phyloP scores from a whole-genome alignment of 2,329 filamentous ascomycete genomes.

The Cryphonectria radicalis region DNA sequence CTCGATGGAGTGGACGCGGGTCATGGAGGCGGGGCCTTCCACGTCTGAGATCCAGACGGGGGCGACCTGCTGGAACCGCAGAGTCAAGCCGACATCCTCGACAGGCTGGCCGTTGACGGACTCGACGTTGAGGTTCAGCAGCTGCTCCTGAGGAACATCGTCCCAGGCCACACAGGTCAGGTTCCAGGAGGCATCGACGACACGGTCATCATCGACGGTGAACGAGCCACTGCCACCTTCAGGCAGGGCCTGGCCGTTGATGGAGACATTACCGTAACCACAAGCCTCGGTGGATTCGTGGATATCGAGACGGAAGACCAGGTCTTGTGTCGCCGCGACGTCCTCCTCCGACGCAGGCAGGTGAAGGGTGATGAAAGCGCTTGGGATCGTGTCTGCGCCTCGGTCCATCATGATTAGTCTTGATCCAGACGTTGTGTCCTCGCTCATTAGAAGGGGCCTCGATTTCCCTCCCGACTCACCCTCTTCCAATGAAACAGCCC shows the following conservation, averaged over 20 bases:
- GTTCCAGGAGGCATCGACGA: conserved; percentile 51
- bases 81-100: conserved; percentile 45
- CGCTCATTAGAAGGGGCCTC: background rate
- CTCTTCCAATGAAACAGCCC: conserved; percentile 35
- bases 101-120: conserved; percentile 47
- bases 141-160: conserved; percentile 46
- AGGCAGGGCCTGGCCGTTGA: conserved; percentile 50
- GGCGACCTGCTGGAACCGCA: conserved; percentile 51
- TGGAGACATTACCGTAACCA: conserved; percentile 50
- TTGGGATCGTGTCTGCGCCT: conserved; percentile 31
- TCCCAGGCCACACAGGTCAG: conserved; percentile 51
- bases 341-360: conserved; percentile 30
- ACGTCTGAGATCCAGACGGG: conserved; percentile 49
- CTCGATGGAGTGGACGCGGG: conserved; percentile 32
- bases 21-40: conserved; percentile 45
- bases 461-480: conserved; percentile 6
- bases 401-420: background rate
- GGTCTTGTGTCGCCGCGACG: background rate
- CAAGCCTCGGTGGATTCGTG: conserved; percentile 51
- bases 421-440: background rate
- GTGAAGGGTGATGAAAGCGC: conserved; percentile 35
- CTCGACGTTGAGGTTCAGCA: conserved; percentile 49
- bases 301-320: conserved; percentile 48
- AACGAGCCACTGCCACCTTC: conserved; percentile 50
- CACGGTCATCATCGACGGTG: conserved; percentile 42